A percentile compares a stretch with the other conserved stretches of the same genome.
Conservation (phyloP, 345 rosid genomes). For the Euphorbia tirucalli region DNA sequence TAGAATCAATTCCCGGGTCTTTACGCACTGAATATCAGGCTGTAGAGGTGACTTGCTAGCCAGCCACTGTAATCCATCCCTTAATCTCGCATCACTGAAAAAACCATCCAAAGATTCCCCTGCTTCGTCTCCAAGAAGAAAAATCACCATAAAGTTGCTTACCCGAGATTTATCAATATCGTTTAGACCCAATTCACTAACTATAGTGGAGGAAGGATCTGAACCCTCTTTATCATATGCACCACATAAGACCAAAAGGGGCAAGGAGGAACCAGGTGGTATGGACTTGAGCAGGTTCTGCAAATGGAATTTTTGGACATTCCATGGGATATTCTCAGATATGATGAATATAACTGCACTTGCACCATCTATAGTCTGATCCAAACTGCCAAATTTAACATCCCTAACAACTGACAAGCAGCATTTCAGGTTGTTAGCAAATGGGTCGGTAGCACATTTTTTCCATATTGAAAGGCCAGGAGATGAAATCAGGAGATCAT, state of each 20-base stretch:
- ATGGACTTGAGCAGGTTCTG: slow-evolving; percentile 56
- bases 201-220: slow-evolving; percentile 41
- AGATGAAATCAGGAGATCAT: slow-evolving; percentile 50
- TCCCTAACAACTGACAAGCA: slow-evolving; percentile 70
- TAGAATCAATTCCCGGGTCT: slow-evolving; percentile 55
- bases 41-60: slow-evolving; percentile 73
- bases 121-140: slow-evolving; percentile 47
- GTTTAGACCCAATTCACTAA: slow-evolving; percentile 54
- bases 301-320: slow-evolving; percentile 56
- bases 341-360: slow-evolving; percentile 74
- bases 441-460: slow-evolving; percentile 51
- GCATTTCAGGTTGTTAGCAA: slow-evolving; percentile 44
- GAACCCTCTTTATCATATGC: slow-evolving; percentile 35
- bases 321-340: slow-evolving; percentile 59
- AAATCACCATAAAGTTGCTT: slow-evolving; percentile 48
- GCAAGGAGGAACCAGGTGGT: slow-evolving; percentile 64
- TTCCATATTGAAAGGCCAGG: slow-evolving; percentile 81
- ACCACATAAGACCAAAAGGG: slow-evolving; percentile 69
- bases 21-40: slow-evolving; percentile 51
- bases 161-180: slow-evolving; percentile 65
- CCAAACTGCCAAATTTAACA: slow-evolving; percentile 32
- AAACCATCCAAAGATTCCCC: slow-evolving; percentile 45
- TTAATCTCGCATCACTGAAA: slow-evolving; percentile 60
- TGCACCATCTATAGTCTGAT: slow-evolving; percentile 55
- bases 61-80: slow-evolving; percentile 83